These are phyloP conservation scores for Piper betle DNA, from an alignment of 164 flowering plant genomes.

Conservation along the genomic window DNA sequence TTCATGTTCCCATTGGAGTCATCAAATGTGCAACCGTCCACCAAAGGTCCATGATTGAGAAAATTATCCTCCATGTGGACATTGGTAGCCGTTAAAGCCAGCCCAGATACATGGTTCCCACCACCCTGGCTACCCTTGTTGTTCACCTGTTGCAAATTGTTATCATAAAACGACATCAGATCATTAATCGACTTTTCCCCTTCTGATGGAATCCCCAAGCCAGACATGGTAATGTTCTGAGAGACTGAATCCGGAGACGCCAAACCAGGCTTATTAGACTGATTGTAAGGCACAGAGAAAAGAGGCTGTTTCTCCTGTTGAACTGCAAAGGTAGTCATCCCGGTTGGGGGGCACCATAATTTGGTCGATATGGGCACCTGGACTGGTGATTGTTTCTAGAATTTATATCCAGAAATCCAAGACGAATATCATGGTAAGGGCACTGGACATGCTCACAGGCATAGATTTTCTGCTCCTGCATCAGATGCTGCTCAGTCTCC, in stretches of 20 bases:
- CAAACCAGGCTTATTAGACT: neutral
- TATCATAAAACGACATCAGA: conserved; percentile 48
- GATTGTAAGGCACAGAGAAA: conserved; percentile 27
- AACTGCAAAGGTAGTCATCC: conserved; percentile 16
- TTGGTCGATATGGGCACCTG: conserved; percentile 24
- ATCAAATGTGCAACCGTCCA: conserved; percentile 25
- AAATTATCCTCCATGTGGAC: conserved; percentile 22
- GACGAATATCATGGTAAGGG: conserved; percentile 30
- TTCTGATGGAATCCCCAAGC: conserved; percentile 55
- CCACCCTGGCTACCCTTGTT: conserved; percentile 15
- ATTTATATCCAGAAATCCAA: conserved; percentile 35
- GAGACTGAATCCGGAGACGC: neutral
- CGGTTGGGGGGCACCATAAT: conserved; percentile 9
- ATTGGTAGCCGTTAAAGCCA: conserved; percentile 13
- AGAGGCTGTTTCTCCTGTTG: conserved; percentile 18
- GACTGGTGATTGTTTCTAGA: conserved; percentile 50
- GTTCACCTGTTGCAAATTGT: conserved; percentile 23
- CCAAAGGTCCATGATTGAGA: conserved; percentile 17
- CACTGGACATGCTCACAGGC: conserved; percentile 34
- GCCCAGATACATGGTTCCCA: conserved; percentile 13
- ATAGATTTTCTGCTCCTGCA: conserved; percentile 24
- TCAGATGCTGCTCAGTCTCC: conserved; percentile 16
- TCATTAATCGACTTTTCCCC: conserved; percentile 57
- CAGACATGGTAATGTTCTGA: conserved; percentile 18
- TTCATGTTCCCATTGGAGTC: conserved; percentile 19